Evolutionary conservation across 345 rosid genomes (phyloP), one percentile per base, ranked within the genome.

Genomic region (Eutrema japonicum): DNA sequence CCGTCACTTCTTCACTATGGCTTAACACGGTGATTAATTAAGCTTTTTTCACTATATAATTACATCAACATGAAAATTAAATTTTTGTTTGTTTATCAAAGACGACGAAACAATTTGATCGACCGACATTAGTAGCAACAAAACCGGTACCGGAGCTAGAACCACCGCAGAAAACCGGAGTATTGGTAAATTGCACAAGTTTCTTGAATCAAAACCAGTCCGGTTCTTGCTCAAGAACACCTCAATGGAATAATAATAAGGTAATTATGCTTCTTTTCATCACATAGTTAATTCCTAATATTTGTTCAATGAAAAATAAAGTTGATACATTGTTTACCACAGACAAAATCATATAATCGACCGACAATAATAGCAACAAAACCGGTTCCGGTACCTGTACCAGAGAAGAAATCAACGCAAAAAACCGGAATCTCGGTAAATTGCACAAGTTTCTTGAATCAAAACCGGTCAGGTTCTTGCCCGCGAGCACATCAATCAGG

Each of bases 1-100:
- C 68, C 38, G 52, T 77, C 69, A 66, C 81, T 30, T 77, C 77
- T 22, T 72, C 73, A 52, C 46, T 77, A 50, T 72, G 77, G 73
- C 73, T 77, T 72, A 72, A 62, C 50, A 57, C 66, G 77, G 81
- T 72, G 66, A 11, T 4, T 8, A 11, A 2, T 8, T 42, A 40
- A 29, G 3, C 10, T 13, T 32, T 51, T 37, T 52, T n/a, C 35
- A 42, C 38, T 13, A 9, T 47, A 22, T 29, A 14, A 30, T 46
- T 48, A 26, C 46, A 33, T 36, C 32, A 37, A 13, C 3, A 46
- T 41, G 62, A 63, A 41, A 40, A 22, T 1, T 32, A 32, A 5
- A 32, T 8, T 42, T 41, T 6, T 18, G 22, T 32, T 71, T 45
- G 64, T 51, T 43, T 18, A 54, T 55, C 60, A 64, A 50, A 72